Evolutionary conservation across 176 grass and related monocot species (phyloP).

Genomic region (Musa itinerans): DNA sequence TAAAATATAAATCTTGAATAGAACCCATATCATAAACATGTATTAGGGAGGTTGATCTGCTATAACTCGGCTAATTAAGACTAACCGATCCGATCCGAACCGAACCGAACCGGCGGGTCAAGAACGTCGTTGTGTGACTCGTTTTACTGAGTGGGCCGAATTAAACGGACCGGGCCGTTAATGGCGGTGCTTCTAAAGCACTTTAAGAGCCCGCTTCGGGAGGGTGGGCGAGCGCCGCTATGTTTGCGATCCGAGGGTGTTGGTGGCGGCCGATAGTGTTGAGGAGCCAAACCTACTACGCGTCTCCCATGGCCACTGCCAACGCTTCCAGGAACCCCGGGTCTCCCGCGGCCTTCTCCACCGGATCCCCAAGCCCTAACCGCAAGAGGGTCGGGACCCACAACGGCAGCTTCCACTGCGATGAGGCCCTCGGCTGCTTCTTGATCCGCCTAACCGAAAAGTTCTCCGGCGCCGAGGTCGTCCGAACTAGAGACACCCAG

Average conservation of each 20-base stretch:
- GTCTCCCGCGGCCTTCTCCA: constrained; percentile 27
- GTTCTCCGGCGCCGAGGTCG: constrained; percentile 66
- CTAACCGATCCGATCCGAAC: too few species aligned
- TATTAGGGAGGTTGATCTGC: too few species aligned
- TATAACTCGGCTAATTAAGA: too few species aligned
- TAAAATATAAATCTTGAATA: too few species aligned
- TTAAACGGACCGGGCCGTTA: too few species aligned
- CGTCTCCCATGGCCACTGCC: constrained; percentile 35
- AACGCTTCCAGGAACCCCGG: constrained; percentile 43
- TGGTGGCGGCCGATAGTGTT: constrained; percentile 6
- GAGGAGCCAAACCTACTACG: neutral
- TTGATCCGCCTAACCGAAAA: constrained; percentile 89
- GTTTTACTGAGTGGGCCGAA: too few species aligned
- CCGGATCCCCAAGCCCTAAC: constrained; percentile 30
- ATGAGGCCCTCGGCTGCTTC: constrained; percentile 96
- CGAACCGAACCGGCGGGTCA: too few species aligned
- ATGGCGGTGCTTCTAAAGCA: too few species aligned
- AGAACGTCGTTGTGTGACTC: too few species aligned
- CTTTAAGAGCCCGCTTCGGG: neutral
- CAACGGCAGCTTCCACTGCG: constrained; percentile 98
- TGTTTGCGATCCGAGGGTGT: neutral
- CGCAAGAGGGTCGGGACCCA: constrained; percentile 69
- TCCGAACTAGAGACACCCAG: constrained; percentile 74
- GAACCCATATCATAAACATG: too few species aligned
- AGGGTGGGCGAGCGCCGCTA: neutral